phyloP scores from a whole-genome alignment of 495 filamentous ascomycete species.

The Pseudomonodictys pantanalensis region DNA sequence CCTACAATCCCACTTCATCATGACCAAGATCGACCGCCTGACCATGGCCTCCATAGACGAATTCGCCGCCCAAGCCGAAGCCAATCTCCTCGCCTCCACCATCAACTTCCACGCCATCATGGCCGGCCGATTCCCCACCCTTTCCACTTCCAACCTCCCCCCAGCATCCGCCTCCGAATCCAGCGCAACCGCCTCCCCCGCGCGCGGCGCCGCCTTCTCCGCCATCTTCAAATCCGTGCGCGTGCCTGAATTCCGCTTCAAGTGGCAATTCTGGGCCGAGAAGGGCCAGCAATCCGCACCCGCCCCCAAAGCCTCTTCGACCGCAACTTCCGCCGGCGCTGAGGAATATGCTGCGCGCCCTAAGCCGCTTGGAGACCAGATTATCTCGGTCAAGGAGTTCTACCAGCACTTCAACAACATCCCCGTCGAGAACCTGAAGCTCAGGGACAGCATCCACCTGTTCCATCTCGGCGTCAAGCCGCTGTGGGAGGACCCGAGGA shows the following conservation, averaged over 20 bases:
- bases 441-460: slow-evolving; percentile 80
- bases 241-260: slow-evolving; percentile 52
- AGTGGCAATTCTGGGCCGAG: slow-evolving; percentile 61
- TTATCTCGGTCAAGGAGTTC: slow-evolving; percentile 75
- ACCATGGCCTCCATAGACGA: background rate
- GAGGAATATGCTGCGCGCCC: slow-evolving; percentile 46
- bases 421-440: slow-evolving; percentile 68
- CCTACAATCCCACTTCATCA: background rate
- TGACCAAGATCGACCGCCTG: slow-evolving; percentile 11
- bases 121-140: slow-evolving; percentile 25
- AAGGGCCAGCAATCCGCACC: slow-evolving; percentile 37
- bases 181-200: slow-evolving; percentile 37
- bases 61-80: background rate
- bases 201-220: slow-evolving; percentile 42
- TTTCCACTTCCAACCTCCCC: slow-evolving; percentile 31
- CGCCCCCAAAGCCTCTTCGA: slow-evolving; percentile 5
- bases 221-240: slow-evolving; percentile 49
- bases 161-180: slow-evolving; percentile 23
- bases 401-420: slow-evolving; percentile 91
- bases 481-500: slow-evolving; percentile 87
- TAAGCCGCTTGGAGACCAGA: slow-evolving; percentile 62
- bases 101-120: background rate
- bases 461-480: slow-evolving; percentile 85
- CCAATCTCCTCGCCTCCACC: background rate
- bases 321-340: slow-evolving; percentile 1